Evolutionary conservation across 2,329 filamentous ascomycete species (phyloP).

Genomic region (Macroventuria anomochaeta): DNA sequence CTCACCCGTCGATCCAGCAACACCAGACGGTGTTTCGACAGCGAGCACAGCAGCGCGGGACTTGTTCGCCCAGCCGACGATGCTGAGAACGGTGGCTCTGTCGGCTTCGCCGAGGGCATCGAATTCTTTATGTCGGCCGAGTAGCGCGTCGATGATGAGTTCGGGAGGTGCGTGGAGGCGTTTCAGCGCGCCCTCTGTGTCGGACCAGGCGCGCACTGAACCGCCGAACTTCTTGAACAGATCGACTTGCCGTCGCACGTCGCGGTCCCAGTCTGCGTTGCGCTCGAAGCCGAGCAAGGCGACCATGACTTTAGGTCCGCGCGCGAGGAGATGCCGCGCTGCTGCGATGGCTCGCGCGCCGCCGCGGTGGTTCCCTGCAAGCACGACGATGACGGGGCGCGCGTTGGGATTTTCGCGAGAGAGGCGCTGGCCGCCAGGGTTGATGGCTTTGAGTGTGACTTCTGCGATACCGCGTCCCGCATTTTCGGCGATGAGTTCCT

Average conservation of each 20-base stretch:
- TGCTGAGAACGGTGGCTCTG: slow-evolving; percentile 82
- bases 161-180: slow-evolving; percentile 70
- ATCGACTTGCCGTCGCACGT: slow-evolving; percentile 80
- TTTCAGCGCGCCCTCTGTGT: slow-evolving; percentile 61
- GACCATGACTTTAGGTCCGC: slow-evolving; percentile 79
- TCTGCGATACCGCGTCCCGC: slow-evolving; percentile 88
- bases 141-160: slow-evolving; percentile 85
- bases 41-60: slow-evolving; percentile 82
- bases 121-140: slow-evolving; percentile 86
- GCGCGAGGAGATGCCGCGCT: slow-evolving; percentile 83
- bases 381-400: slow-evolving; percentile 70
- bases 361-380: slow-evolving; percentile 95
- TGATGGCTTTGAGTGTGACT: slow-evolving; percentile 73
- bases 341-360: slow-evolving; percentile 85
- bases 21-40: slow-evolving; percentile 89
- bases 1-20: slow-evolving; percentile 75
- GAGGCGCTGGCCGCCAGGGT: slow-evolving; percentile 64
- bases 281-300: slow-evolving; percentile 86
- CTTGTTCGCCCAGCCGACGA: slow-evolving; percentile 93
- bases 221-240: slow-evolving; percentile 86
- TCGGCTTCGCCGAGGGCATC: slow-evolving; percentile 85
- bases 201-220: slow-evolving; percentile 68
- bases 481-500: slow-evolving; percentile 91
- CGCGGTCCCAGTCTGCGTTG: slow-evolving; percentile 78
- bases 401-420: slow-evolving; percentile 55